Base-by-base conservation (phyloP, 768 basidiomycete species). In the Lanmaoa pseudosensibilis region DNA sequence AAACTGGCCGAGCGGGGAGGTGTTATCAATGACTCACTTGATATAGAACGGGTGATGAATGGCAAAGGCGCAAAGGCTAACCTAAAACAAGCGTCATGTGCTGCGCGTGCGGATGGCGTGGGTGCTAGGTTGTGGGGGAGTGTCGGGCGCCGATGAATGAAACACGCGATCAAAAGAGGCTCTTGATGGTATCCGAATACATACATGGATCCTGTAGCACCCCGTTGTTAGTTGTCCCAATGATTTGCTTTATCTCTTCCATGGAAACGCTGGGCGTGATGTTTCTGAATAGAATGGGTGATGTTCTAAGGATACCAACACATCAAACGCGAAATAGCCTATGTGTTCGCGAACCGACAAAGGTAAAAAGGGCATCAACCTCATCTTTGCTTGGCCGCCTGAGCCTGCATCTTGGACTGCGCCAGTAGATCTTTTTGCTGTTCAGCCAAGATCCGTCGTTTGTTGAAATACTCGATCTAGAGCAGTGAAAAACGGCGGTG, bases 401-500 rank as follows among this genome's bases (percentile, higher is more conserved):
- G 60, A 13, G 76, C 70, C 61, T 79, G 80, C 18, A 49, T 65
- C 44, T 72, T 71, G 23, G 73, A 74, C 56, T 77, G 77, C 6
- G 81, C 81, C 32, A 91, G 79, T 51, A 87, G 75, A 39, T 85
- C 83, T 65, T 87, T 90, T 72, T 92, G 91, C 54, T 85, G 83
- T 57, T 88, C 90, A 10, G 84, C 88, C 50, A 94, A 81, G 36
- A 92, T 82, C 51, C 94, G 80, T 36, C 94, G 84, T 69, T 92
- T 90, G 76, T 97, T 96, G 67, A 98, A 97, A 71, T 98, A 96
- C 27, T 91, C 90, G 64, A 98, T 87, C 95, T 98, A 62, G 34
- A 58, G 40, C 11, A 11, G 39, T 12, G 25, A 30, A 23, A 55
- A 50, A 21, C 30, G 50, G 34, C 16, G 9, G 27, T 33, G 48